Evolutionary conservation across 2,329 filamentous ascomycete genomes (phyloP).

Genomic region (Madurella fahalii): DNA sequence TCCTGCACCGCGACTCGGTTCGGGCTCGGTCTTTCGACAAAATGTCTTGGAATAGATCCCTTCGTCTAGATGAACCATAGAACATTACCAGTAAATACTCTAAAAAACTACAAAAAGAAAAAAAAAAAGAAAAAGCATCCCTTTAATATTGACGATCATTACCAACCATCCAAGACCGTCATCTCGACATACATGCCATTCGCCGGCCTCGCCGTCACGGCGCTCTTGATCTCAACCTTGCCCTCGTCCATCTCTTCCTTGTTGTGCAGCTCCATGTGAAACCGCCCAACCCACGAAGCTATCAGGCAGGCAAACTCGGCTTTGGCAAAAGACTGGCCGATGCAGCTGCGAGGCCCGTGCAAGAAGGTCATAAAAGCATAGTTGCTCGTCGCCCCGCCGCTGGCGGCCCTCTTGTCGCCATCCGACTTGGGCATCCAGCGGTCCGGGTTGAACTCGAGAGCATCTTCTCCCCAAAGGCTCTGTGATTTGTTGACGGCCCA

Average conservation of each 20-base stretch:
- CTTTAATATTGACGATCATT: constrained; percentile 12
- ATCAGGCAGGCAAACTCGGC: constrained; percentile 82
- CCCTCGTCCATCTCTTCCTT: constrained; percentile 61
- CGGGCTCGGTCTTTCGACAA: too few species aligned
- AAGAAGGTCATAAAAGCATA: constrained; percentile 79
- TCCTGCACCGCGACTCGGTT: too few species aligned
- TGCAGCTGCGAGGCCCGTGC: constrained; percentile 81
- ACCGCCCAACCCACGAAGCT: constrained; percentile 71
- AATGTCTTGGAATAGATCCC: too few species aligned
- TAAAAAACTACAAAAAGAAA: too few species aligned
- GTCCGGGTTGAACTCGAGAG: constrained; percentile 71
- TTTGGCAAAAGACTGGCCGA: constrained; percentile 75
- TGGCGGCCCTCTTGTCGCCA: constrained; percentile 30
- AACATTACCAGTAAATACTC: too few species aligned
- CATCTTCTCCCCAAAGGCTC: constrained; percentile 72
- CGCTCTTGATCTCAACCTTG: constrained; percentile 63
- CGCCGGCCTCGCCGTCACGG: constrained; percentile 67
- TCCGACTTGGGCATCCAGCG: constrained; percentile 58
- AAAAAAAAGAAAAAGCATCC: too few species aligned
- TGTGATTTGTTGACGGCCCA: constrained; percentile 67
- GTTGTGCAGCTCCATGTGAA: constrained; percentile 57
- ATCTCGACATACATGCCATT: constrained; percentile 68
- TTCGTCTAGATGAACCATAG: too few species aligned
- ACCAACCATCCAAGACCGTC: constrained; percentile 66
- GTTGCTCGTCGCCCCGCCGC: constrained; percentile 68